These are phyloP conservation scores for Fusarium sp. DNA, from an alignment of 2,329 filamentous ascomycete species.

Conservation along the genomic window DNA sequence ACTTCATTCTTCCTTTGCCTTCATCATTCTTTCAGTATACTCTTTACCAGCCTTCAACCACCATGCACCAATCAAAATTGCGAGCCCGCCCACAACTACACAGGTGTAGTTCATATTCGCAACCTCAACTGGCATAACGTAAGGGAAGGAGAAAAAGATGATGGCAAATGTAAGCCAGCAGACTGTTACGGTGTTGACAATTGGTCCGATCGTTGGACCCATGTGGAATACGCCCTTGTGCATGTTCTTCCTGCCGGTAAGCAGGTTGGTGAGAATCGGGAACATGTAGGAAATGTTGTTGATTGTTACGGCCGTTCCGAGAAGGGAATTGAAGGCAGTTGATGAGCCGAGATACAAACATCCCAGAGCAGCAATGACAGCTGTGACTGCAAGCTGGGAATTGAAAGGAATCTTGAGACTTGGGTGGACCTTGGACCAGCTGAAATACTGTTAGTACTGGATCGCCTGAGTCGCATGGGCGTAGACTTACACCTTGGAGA, in stretches of 20 bases:
- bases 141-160: conserved; percentile 3
- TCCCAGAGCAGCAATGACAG: not conserved
- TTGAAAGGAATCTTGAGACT: not conserved
- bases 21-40: not conserved
- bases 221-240: conserved; percentile 1
- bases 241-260: not conserved
- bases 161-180: not conserved
- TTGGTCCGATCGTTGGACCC: not conserved
- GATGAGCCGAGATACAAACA: conserved; percentile 5
- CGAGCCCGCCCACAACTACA: not conserved
- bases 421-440: conserved; percentile 4
- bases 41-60: not conserved
- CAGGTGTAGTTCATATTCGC: conserved; percentile 13
- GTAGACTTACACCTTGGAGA: not conserved
- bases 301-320: not conserved
- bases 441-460: rapidly evolving
- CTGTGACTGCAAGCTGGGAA: not conserved
- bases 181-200: not conserved
- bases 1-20: not conserved
- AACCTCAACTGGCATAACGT: conserved; percentile 1
- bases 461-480: rapidly evolving
- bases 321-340: conserved; percentile 2
- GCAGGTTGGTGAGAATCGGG: not conserved
- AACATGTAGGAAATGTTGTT: conserved; percentile 10
- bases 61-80: not conserved